phyloP scores from a whole-genome alignment of 2,329 filamentous ascomycete genomes.

The Fusarium sp. region DNA sequence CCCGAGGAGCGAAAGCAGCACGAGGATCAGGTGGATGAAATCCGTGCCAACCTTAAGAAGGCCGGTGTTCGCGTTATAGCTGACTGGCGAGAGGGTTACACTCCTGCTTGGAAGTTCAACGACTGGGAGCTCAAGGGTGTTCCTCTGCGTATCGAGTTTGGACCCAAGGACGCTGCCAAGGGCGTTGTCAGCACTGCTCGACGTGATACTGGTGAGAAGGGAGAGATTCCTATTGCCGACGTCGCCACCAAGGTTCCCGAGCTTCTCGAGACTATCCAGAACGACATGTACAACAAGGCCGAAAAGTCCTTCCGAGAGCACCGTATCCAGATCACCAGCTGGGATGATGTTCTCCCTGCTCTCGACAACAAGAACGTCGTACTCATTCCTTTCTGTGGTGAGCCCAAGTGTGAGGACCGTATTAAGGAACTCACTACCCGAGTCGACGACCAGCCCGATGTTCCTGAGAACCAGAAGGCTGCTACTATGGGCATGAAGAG shows the following conservation, averaged over 20 bases:
- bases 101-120: constrained; percentile 98
- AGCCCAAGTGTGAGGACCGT: constrained; percentile 85
- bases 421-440: constrained; percentile 93
- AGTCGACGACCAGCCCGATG: constrained; percentile 69
- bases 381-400: constrained; percentile 89
- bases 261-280: constrained; percentile 90
- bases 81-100: constrained; percentile 90
- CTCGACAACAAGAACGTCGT: constrained; percentile 94
- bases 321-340: constrained; percentile 82
- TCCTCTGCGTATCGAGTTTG: constrained; percentile 92
- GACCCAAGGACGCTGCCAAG: constrained; percentile 91
- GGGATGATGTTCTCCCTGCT: constrained; percentile 90
- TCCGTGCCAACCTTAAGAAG: constrained; percentile 75
- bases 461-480: constrained; percentile 64
- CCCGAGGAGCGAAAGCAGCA: constrained; percentile 82
- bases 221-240: constrained; percentile 79
- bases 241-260: constrained; percentile 78
- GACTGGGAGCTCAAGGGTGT: constrained; percentile 98
- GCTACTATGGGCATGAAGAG: constrained; percentile 75
- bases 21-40: constrained; percentile 77
- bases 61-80: constrained; percentile 81
- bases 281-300: constrained; percentile 81
- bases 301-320: constrained; percentile 82
- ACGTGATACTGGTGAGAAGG: constrained; percentile 88
- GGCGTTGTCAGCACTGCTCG: constrained; percentile 86